Conservation (phyloP, 2,329 filamentous ascomycete genomes). For the Stylonectria norvegica region DNA sequence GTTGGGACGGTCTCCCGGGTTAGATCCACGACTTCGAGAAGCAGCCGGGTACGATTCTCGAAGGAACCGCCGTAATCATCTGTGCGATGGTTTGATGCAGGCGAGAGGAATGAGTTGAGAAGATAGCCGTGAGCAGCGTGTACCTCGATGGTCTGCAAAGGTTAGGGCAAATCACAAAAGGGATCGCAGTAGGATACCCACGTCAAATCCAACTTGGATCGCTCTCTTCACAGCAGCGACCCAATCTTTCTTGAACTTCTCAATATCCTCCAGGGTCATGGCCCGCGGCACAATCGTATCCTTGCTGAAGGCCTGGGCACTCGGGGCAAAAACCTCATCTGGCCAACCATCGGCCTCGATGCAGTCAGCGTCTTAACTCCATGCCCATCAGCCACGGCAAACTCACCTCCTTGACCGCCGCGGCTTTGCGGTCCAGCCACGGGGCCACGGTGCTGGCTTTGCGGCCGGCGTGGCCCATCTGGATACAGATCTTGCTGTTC, state of each 20-base stretch:
- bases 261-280: constrained; percentile 23
- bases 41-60: constrained; percentile 42
- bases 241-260: constrained; percentile 23
- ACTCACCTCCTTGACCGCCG: constrained; percentile 21
- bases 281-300: constrained; percentile 19
- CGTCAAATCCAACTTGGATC: constrained; percentile 21
- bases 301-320: constrained; percentile 18
- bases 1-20: constrained; percentile 17
- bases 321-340: constrained; percentile 22
- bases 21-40: constrained; percentile 24
- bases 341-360: constrained; percentile 23
- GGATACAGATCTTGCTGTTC: constrained; percentile 62
- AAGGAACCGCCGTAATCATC: constrained; percentile 46
- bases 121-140: constrained; percentile 49
- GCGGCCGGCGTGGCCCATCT: constrained; percentile 66
- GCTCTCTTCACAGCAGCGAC: constrained; percentile 17
- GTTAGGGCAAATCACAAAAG: not conserved
- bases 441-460: constrained; percentile 43
- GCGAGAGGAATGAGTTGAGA: constrained; percentile 44
- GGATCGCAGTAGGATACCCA: not conserved
- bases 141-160: constrained; percentile 19
- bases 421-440: constrained; percentile 24
- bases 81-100: constrained; percentile 42
- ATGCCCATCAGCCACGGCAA: not conserved
- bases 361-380: constrained; percentile 1